Base-by-base conservation (phyloP, 352 stramenopile species). In the Phytophthora ohioensis region DNA sequence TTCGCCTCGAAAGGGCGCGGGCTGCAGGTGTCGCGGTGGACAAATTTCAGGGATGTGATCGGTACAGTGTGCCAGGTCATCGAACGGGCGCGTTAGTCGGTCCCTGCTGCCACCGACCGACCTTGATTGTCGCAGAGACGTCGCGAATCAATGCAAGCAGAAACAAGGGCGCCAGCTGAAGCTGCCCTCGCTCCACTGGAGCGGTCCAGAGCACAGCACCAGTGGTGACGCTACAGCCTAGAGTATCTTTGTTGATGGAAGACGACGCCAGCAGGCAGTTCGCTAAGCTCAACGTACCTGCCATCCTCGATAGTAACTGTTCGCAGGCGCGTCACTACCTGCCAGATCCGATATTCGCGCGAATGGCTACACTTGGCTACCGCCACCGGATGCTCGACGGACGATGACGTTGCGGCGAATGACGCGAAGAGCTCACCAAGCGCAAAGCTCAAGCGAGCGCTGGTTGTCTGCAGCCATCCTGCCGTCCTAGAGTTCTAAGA, bases 61-160 rank as follows among this genome's bases (percentile, higher is more conserved):
- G 13, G 60, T 41, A 68, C 49, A 32, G 17, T 52, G 43, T 58
- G 21, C 42, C 35, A 27, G 5, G 7, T 11, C 1, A 13, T 10
- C 15, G 41, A 63, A 63, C 56, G 31, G 41, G 21, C 1, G 41
- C 41, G 15, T 9, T n/a, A 53, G 41, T 11, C 11, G 3, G 8
- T 15, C 27, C 10, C 36, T 70, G 30, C 15, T 35, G 35, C 35
- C 35, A 64, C 49, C 51, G 39, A 52, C 48, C 48, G 4, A 21
- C 4, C 39, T n/a, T 21, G 56, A 58, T 49, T 68, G 65, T 68
- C 65, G 57, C 65, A 58, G 49, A 68, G 57, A 58, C 65, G 57
- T 61, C 57, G 57, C 51, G 51, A 72, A 64, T 56, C 35, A 54
- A 59, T 27, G 21, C 21, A 5, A 11, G 52, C 35, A 58, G 35